Conservation (phyloP, 2,329 filamentous ascomycete species). For the Blastomyces gilchristii region DNA sequence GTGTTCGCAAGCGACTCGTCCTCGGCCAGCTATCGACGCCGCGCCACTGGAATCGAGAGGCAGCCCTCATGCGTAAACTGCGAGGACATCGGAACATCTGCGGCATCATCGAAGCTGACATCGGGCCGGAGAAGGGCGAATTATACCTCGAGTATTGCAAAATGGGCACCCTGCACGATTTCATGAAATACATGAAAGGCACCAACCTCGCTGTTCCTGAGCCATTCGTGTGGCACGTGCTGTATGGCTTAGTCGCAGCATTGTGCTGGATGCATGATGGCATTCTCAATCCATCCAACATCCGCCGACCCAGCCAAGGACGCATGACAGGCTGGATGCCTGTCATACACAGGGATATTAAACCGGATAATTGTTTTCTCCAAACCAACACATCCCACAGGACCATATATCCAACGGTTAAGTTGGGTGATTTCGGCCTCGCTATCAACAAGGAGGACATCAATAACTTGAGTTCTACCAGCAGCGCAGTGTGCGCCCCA, state of each 20-base stretch:
- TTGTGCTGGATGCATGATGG: slow-evolving; percentile 16
- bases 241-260: slow-evolving; percentile 11
- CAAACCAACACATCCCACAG: not conserved
- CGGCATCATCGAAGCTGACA: slow-evolving; percentile 9
- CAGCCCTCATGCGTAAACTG: slow-evolving; percentile 7
- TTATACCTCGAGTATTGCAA: slow-evolving; percentile 17
- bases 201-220: slow-evolving; percentile 8
- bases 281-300: not conserved
- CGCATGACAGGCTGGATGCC: slow-evolving; percentile 5
- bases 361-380: slow-evolving; percentile 13
- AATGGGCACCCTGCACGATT: slow-evolving; percentile 13
- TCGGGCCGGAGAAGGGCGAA: slow-evolving; percentile 7
- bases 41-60: slow-evolving; percentile 8
- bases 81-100: slow-evolving; percentile 11
- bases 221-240: slow-evolving; percentile 14
- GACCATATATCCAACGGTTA: slow-evolving; percentile 9
- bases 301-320: not conserved
- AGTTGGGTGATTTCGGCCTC: slow-evolving; percentile 16
- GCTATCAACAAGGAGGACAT: slow-evolving; percentile 9
- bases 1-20: slow-evolving; percentile 10
- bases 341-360: slow-evolving; percentile 19
- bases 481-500: not conserved
- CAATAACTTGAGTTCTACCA: not conserved
- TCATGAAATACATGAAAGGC: slow-evolving; percentile 8
- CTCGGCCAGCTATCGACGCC: slow-evolving; percentile 4